Percentiles rank a stretch among this genome's conserved stretches.
Conservation (phyloP, 2,329 filamentous ascomycete genomes). For the Geosmithia putterillii region DNA sequence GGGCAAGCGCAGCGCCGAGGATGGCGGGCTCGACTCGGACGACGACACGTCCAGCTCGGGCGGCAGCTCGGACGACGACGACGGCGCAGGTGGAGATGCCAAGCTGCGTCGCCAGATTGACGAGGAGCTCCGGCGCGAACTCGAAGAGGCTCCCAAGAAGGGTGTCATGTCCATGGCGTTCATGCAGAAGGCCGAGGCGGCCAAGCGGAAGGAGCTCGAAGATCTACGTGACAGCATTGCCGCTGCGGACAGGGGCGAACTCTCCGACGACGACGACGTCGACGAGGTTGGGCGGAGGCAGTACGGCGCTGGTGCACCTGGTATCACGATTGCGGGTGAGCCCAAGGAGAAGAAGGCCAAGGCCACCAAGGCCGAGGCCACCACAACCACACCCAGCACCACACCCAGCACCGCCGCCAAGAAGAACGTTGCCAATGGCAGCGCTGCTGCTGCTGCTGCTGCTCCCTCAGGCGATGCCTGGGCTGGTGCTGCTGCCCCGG, state of each 20-base stretch:
- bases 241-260: background rate
- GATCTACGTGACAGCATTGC: slow-evolving; percentile 30
- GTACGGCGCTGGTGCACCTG: slow-evolving; percentile 40
- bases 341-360: slow-evolving; percentile 5
- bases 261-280: slow-evolving; percentile 33
- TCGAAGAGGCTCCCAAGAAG: slow-evolving; percentile 43
- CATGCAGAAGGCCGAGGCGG: slow-evolving; percentile 80
- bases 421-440: background rate
- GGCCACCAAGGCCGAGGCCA: background rate
- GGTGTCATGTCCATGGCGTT: slow-evolving; percentile 80
- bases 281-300: slow-evolving; percentile 56
- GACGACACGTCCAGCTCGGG: slow-evolving; percentile 32
- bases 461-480: slow-evolving; percentile 7
- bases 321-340: background rate
- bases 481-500: background rate
- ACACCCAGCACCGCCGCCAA: background rate
- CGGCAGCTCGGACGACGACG: slow-evolving; percentile 39
- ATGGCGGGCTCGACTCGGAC: slow-evolving; percentile 18
- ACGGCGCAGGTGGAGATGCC: slow-evolving; percentile 13
- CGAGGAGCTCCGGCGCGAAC: slow-evolving; percentile 23
- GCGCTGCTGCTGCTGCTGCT: background rate
- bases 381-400: background rate
- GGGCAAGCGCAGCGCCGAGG: slow-evolving; percentile 45
- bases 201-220: slow-evolving; percentile 63
- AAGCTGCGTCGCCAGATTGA: slow-evolving; percentile 34